Percentiles rank a stretch among this genome's conserved stretches.
These are phyloP conservation scores for Colletotrichum neosansevieriae DNA, from an alignment of 2,329 filamentous ascomycete genomes.

Conservation along the genomic window DNA sequence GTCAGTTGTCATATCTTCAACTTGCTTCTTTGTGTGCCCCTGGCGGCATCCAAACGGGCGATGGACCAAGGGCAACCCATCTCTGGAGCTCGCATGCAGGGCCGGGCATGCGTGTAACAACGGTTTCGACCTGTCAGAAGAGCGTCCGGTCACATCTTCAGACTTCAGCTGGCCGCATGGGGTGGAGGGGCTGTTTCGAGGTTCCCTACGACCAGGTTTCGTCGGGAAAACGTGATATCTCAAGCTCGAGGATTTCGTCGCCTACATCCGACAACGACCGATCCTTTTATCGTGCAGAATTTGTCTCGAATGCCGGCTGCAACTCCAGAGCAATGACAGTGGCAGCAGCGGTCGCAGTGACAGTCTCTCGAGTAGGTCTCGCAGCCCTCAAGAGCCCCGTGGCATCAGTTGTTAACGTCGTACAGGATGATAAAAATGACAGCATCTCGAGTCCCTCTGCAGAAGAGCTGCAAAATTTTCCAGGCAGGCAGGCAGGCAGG, in stretches of 20 bases:
- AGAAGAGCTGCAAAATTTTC: constrained; percentile 11
- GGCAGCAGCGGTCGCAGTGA: not conserved
- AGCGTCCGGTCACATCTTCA: constrained; percentile 16
- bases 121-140: constrained; percentile 25
- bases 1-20: constrained; percentile 40
- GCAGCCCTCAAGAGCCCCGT: not conserved
- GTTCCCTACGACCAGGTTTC: not conserved
- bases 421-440: constrained; percentile 25
- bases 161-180: constrained; percentile 26
- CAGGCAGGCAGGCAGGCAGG: constrained; percentile 5
- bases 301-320: constrained; percentile 11
- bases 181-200: not conserved
- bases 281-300: constrained; percentile 22
- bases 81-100: constrained; percentile 23
- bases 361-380: constrained; percentile 2
- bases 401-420: constrained; percentile 8
- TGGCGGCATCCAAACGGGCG: constrained; percentile 27
- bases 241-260: not conserved
- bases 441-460: constrained; percentile 37
- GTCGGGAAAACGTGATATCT: constrained; percentile 1
- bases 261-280: constrained; percentile 18
- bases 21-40: constrained; percentile 18
- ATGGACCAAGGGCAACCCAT: constrained; percentile 23
- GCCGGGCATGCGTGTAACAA: constrained; percentile 24
- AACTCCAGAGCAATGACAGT: constrained; percentile 1